Evolutionary conservation across 306 rosid species (phyloP).

Genomic region (Macrotyloma uniflorum): DNA sequence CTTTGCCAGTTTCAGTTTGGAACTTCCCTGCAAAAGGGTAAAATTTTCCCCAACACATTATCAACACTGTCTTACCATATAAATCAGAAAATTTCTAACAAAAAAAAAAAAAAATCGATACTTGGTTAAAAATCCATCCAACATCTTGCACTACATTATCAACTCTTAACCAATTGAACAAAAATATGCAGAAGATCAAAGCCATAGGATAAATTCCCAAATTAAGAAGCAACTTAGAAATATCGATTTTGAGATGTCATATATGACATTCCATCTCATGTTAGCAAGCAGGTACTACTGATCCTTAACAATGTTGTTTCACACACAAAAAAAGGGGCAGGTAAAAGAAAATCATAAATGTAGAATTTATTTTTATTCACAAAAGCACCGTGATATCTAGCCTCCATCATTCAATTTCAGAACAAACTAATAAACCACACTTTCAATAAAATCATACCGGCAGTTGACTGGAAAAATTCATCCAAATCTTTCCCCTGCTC

Average conservation of each 20-base stretch:
- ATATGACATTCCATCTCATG: neutral
- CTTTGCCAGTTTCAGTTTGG: slow-evolving; percentile 83
- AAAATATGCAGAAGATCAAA: neutral
- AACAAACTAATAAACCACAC: neutral
- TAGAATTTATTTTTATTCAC: neutral
- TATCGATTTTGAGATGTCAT: neutral
- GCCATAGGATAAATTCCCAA: neutral
- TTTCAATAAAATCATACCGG: slow-evolving; percentile 55
- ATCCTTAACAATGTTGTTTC: neutral
- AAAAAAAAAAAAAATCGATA: neutral
- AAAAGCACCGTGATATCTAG: neutral
- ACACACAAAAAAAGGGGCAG: neutral
- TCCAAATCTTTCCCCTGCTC: slow-evolving; percentile 81
- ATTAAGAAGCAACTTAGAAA: neutral
- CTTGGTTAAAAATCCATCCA: neutral
- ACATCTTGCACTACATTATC: neutral
- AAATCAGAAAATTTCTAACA: neutral
- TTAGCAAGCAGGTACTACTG: neutral
- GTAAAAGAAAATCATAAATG: neutral
- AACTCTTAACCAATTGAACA: neutral
- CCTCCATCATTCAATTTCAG: neutral
- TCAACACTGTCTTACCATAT: neutral
- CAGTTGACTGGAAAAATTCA: slow-evolving; percentile 88
- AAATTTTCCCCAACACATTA: neutral
- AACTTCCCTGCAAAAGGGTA: slow-evolving; percentile 69